Conservation (phyloP, 2,329 filamentous ascomycete genomes). For the Aureobasidium sp. region DNA sequence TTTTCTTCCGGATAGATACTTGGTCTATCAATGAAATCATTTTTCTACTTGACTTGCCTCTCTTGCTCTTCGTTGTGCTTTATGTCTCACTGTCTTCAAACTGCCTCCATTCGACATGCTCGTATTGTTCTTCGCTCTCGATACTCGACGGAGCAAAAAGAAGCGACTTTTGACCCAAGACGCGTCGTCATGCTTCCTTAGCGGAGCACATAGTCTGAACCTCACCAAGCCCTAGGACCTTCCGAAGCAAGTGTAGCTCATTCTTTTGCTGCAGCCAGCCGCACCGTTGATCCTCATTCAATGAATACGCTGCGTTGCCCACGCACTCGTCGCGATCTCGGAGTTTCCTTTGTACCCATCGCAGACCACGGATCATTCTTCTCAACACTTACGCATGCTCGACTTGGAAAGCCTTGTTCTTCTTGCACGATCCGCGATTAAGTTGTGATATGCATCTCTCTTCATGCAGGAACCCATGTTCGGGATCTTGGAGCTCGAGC, state of each 20-base stretch:
- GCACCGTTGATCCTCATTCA: conserved; percentile 4
- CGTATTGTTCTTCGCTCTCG: background rate
- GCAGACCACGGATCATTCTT: background rate
- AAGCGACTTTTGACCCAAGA: background rate
- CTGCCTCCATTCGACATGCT: background rate
- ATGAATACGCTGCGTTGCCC: background rate
- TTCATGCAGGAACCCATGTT: background rate
- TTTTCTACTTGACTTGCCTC: background rate
- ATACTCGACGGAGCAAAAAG: background rate
- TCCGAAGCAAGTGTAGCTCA: background rate
- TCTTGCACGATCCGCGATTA: background rate
- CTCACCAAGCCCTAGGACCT: background rate
- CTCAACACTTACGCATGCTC: background rate
- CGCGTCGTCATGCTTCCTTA: background rate
- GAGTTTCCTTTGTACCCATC: background rate
- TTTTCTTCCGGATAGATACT: background rate
- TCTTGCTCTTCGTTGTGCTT: background rate
- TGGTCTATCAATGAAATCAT: conserved; percentile 1
- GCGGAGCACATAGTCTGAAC: background rate
- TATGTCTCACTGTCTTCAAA: no score
- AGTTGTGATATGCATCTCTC: background rate
- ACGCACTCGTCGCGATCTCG: background rate
- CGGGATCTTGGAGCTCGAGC: background rate
- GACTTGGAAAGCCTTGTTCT: background rate
- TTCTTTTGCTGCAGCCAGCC: background rate